Percentiles rank a stretch among this genome's conserved stretches.
Conservation (phyloP, 225 moss, liverwort and hornwort genomes). For the Physcomitrium patens region DNA sequence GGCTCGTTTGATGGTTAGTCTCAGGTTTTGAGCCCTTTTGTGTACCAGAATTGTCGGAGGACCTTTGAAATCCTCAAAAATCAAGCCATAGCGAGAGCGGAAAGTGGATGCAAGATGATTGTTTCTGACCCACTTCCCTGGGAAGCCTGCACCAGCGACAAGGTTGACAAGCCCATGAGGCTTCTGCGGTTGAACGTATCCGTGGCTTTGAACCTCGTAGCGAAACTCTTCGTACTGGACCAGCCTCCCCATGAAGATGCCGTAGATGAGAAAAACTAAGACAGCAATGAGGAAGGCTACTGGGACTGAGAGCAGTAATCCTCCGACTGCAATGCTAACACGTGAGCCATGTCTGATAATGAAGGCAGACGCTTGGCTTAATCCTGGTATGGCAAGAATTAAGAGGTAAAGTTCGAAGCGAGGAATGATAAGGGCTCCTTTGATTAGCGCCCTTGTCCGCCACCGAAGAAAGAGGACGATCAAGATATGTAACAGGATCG, state of each 20-base stretch:
- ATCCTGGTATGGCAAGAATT: constrained; percentile 72
- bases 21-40: constrained; percentile 54
- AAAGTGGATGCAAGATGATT: constrained; percentile 63
- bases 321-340: constrained; percentile 73
- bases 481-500: constrained; percentile 65
- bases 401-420: constrained; percentile 80
- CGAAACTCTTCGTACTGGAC: constrained; percentile 80
- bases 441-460: constrained; percentile 75
- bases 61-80: constrained; percentile 88
- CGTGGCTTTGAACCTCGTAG: constrained; percentile 41
- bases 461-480: constrained; percentile 68
- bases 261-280: constrained; percentile 65
- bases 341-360: constrained; percentile 66
- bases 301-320: constrained; percentile 68
- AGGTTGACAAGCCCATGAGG: constrained; percentile 46
- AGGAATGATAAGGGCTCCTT: constrained; percentile 78
- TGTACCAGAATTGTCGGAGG: constrained; percentile 71
- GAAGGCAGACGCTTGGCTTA: constrained; percentile 84
- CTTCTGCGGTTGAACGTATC: constrained; percentile 43
- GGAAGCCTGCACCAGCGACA: constrained; percentile 61
- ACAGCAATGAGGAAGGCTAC: constrained; percentile 64
- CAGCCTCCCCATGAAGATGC: constrained; percentile 70
- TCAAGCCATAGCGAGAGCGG: constrained; percentile 72
- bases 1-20: constrained; percentile 60
- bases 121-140: constrained; percentile 81